These are phyloP conservation scores for Malus hybrid DNA, from an alignment of 331 rosid species.

Conservation along the genomic window DNA sequence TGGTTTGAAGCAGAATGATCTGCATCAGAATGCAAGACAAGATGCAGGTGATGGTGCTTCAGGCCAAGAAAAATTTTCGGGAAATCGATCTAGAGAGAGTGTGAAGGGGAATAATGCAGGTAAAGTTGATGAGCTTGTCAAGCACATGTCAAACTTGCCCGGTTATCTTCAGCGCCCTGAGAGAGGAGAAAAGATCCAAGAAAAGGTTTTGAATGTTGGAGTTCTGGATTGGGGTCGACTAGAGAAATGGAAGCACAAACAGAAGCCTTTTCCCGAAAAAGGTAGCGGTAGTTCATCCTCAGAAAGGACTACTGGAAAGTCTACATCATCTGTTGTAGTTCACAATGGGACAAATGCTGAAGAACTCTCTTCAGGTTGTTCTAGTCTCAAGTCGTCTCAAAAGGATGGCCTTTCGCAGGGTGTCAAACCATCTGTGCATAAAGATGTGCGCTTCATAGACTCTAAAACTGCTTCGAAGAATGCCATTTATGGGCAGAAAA, in stretches of 20 bases:
- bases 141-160: slow-evolving; percentile 86
- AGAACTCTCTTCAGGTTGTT: slow-evolving; percentile 16
- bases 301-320: slow-evolving; percentile 26
- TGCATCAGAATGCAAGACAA: slow-evolving; percentile 15
- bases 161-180: slow-evolving; percentile 57
- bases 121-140: slow-evolving; percentile 75
- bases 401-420: slow-evolving; percentile 24
- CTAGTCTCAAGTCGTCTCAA: slow-evolving; percentile 27
- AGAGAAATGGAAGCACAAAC: slow-evolving; percentile 72
- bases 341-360: slow-evolving; percentile 19
- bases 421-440: slow-evolving; percentile 27
- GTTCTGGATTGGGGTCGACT: slow-evolving; percentile 86
- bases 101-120: slow-evolving; percentile 27
- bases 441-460: slow-evolving; percentile 28
- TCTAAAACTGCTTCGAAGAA: slow-evolving; percentile 33
- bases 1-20: slow-evolving; percentile 23
- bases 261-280: slow-evolving; percentile 20
- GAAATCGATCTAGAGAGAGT: slow-evolving; percentile 1
- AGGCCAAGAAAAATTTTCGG: slow-evolving; percentile 4
- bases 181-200: slow-evolving; percentile 43
- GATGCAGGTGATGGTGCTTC: slow-evolving; percentile 20
- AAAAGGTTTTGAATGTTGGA: slow-evolving; percentile 76
- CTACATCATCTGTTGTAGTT: slow-evolving; percentile 19
- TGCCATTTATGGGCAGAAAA: slow-evolving; percentile 31
- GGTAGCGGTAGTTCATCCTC: slow-evolving; percentile 26